Percentiles rank a stretch among this genome's conserved stretches.
Evolutionary conservation across 768 basidiomycete species (phyloP).

Genomic region (Suillus placidus): DNA sequence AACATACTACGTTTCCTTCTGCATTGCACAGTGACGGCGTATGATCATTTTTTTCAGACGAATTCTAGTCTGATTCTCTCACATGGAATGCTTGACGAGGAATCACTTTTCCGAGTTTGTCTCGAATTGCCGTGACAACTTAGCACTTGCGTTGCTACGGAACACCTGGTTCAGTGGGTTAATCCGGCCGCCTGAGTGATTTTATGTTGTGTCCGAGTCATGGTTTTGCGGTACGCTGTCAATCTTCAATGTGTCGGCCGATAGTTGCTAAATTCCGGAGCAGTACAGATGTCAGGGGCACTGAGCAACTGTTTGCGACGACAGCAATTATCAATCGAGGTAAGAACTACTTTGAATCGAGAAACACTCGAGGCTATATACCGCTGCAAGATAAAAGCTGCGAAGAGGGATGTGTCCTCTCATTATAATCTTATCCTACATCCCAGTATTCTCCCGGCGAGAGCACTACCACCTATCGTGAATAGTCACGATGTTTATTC

Average conservation of each 20-base stretch:
- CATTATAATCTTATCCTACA: background rate
- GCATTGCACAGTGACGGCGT: background rate
- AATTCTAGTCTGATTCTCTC: background rate
- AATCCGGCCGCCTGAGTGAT: no score
- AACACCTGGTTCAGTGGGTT: no score
- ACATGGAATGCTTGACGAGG: background rate
- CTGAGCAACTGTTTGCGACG: background rate
- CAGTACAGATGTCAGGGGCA: background rate
- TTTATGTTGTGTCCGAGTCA: background rate
- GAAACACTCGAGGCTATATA: background rate
- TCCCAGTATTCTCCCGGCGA: background rate
- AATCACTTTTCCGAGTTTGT: background rate
- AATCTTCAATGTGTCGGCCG: background rate
- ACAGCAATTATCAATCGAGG: background rate
- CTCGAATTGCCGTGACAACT: background rate
- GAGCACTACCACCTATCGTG: background rate
- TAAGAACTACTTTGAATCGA: background rate
- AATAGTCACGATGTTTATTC: constrained; percentile 18
- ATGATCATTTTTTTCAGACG: background rate
- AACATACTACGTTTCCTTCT: background rate
- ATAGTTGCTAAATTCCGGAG: background rate
- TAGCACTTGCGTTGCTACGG: background rate
- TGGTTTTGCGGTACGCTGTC: background rate
- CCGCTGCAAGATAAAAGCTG: background rate
- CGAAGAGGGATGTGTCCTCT: background rate